Percentiles rank a stretch among this genome's conserved stretches.
Evolutionary conservation across 768 basidiomycete genomes (phyloP).

Genomic region (Daedaleopsis nitida): DNA sequence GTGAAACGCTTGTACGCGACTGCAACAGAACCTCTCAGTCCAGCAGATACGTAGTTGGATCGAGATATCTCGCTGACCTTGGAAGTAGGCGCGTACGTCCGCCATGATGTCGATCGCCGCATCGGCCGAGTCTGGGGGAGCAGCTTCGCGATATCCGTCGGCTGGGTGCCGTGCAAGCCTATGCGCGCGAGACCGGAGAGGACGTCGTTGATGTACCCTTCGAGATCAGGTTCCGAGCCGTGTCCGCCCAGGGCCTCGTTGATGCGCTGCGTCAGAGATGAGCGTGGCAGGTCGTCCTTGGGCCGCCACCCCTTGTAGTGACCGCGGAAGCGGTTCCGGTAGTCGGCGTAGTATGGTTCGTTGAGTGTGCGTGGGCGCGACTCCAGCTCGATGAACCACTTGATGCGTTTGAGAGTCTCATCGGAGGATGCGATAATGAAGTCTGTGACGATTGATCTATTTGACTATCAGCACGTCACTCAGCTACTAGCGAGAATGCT

Average conservation of each 20-base stretch:
- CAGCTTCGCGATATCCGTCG: conserved; percentile 50
- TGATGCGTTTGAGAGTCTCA: conserved; percentile 41
- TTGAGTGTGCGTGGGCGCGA: conserved; percentile 50
- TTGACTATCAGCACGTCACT: too few relatives aligned
- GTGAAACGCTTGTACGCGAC: conserved; percentile 49
- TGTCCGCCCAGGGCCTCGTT: background rate
- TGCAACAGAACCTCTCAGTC: background rate
- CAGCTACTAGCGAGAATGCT: conserved; percentile 16
- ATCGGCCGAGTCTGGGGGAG: conserved; percentile 55
- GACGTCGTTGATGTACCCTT: conserved; percentile 35
- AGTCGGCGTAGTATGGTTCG: conserved; percentile 51
- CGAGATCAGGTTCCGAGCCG: conserved; percentile 3
- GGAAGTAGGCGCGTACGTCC: conserved; percentile 71
- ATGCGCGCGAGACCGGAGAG: conserved; percentile 29
- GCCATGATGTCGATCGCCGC: conserved; percentile 69
- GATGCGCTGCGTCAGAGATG: conserved; percentile 3
- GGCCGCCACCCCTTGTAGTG: conserved; percentile 27
- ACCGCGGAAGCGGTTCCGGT: conserved; percentile 33
- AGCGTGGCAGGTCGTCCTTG: conserved; percentile 7
- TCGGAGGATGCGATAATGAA: conserved; percentile 49
- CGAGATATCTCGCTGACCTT: conserved; percentile 46
- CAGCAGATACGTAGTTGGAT: too few relatives aligned
- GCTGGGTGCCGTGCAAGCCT: conserved; percentile 40
- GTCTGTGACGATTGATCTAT: conserved; percentile 51
- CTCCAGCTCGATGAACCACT: conserved; percentile 55